Evolutionary conservation across 1,139 yeast genomes (phyloP), one percentile per base, ranked within the genome.

Genomic region (Kurtzmaniella quercitrusa): DNA sequence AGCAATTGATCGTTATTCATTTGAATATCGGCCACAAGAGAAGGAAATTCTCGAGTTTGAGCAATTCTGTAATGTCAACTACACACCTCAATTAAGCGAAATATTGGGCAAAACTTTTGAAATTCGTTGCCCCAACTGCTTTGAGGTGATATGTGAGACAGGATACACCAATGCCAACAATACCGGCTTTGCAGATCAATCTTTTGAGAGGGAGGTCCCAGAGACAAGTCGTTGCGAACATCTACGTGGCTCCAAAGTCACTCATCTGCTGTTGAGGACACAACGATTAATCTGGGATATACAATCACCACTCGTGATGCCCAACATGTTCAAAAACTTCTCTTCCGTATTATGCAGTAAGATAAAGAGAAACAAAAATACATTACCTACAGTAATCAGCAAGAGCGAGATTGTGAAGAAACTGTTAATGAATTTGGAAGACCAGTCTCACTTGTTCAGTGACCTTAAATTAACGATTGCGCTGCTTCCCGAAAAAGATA

Each of bases 131-230:
- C 60, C 64, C 6, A 33, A 39, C n/a, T 60, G 64, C 42, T 19
- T 3, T 3, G 3, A 17, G 3, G 14, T 4, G 3, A 15, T 34
- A 17, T 16, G 37, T 34, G 37, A 34, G 7, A 17, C 23, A 4
- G 6, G 4, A 2, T 57, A 55, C 37, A 46, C 56, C 9, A 53
- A 47, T 38, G 48, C 44, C 16, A 39, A 41, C 5, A 29, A 44
- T 10, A 51, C 48, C 5, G 68, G 65, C 11, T 63, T 62, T 49
- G 54, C 57, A 4, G 66, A 62, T 42, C 31, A 40, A 12, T 12
- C 15, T 9, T 34, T 34, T 18, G 14, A n/a, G 10, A 12, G 18
- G 5, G 14, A 31, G 14, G 11, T 9, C 11, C 12, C 5, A 9
- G 3, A 3, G 3, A 6, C 18, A 14, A 31, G 8, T 4, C 12